phyloP scores from a whole-genome alignment of 1,139 yeast genomes.

The Taiozyma sp. region DNA sequence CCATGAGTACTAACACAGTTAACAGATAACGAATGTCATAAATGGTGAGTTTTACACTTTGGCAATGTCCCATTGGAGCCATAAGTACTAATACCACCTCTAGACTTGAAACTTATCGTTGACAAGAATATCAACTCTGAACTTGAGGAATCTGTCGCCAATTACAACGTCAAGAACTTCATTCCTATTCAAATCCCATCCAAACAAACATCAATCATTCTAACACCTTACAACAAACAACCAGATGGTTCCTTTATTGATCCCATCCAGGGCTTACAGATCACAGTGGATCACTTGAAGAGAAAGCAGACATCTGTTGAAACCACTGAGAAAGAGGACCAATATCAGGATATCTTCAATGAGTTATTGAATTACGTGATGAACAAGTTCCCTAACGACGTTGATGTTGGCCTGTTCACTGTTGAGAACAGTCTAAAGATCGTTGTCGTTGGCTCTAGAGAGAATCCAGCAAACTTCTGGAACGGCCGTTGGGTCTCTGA shows the following conservation, averaged over 20 bases:
- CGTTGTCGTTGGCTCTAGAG: constrained; percentile 66
- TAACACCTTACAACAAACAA: constrained; percentile 42
- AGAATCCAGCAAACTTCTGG: constrained; percentile 76
- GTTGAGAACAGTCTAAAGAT: constrained; percentile 39
- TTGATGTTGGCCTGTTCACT: constrained; percentile 37
- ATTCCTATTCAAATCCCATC: constrained; percentile 32
- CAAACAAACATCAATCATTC: constrained; percentile 30
- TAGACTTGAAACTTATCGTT: constrained; percentile 30
- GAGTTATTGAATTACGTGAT: constrained; percentile 32
- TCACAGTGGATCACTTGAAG: constrained; percentile 57
- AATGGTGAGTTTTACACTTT: constrained; percentile 1
- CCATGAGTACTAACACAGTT: neutral
- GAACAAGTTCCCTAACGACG: constrained; percentile 42
- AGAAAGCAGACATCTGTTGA: constrained; percentile 48
- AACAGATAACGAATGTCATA: constrained; percentile 2
- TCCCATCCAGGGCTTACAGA: constrained; percentile 41
- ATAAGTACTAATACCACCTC: neutral
- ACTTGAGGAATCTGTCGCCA: constrained; percentile 33
- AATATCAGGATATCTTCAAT: constrained; percentile 17
- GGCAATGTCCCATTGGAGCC: neutral
- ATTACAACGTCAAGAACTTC: constrained; percentile 39
- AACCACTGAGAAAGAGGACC: constrained; percentile 25
- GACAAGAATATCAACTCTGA: constrained; percentile 29
- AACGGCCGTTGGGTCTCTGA: constrained; percentile 86
- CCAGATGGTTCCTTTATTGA: constrained; percentile 40